These are phyloP conservation scores for Larix kaempferi DNA, from an alignment of 75 land plant genomes.

Conservation along the genomic window DNA sequence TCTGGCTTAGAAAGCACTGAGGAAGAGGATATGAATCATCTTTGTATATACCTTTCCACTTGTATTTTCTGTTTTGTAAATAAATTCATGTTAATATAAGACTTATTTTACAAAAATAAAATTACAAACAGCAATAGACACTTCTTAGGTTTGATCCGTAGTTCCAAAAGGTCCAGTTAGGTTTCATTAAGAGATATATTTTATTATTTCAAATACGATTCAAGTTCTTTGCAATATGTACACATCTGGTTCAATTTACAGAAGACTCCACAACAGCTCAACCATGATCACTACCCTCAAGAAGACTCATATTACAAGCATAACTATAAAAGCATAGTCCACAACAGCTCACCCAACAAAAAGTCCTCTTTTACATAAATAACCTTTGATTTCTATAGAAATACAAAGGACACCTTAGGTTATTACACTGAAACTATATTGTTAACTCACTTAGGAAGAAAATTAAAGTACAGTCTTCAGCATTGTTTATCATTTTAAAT, in stretches of 20 bases:
- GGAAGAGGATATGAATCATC: too few species aligned
- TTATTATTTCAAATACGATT: neutral
- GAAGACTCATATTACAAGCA: neutral
- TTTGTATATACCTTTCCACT: too few species aligned
- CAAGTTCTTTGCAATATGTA: constrained; percentile 1
- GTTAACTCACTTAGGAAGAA: neutral
- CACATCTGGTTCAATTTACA: neutral
- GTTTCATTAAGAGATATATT: neutral
- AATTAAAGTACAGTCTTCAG: neutral
- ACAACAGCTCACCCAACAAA: neutral
- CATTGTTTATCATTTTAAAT: neutral
- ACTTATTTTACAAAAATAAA: too few species aligned
- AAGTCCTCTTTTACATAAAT: neutral
- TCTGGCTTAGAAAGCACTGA: too few species aligned
- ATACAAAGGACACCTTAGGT: neutral
- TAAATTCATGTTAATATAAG: too few species aligned
- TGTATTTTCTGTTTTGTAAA: too few species aligned
- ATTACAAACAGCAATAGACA: too few species aligned
- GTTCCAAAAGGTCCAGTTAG: neutral
- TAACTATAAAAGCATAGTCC: neutral
- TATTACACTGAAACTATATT: neutral
- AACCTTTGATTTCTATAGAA: neutral
- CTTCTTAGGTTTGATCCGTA: neutral
- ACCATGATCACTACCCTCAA: too few species aligned
- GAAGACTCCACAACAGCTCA: neutral